A percentile compares a stretch with the other conserved stretches of the same genome.
Conservation (phyloP, 2,329 filamentous ascomycete species). For the Trichophyton benhamiae region DNA sequence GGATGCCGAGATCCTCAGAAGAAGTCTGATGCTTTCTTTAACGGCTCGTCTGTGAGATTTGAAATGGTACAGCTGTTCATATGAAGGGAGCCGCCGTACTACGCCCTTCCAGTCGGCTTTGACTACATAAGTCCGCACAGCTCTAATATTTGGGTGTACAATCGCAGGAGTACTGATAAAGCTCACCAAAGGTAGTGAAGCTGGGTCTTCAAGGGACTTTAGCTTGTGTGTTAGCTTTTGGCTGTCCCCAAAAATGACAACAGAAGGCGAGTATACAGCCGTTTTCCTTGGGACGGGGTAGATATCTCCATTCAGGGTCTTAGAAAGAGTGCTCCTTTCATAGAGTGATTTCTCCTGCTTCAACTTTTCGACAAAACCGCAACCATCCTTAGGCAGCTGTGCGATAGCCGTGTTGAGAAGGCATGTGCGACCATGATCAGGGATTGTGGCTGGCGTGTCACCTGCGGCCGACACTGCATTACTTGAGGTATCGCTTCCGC, state of each 20-base stretch:
- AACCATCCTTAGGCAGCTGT: neutral
- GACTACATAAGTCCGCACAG: neutral
- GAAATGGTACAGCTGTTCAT: neutral
- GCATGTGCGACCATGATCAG: neutral
- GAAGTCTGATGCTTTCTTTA: conserved; percentile 10
- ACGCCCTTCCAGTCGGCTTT: neutral
- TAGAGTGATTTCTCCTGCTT: conserved; percentile 11
- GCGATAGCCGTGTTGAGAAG: conserved; percentile 11
- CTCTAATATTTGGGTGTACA: conserved; percentile 1
- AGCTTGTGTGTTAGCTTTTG: conserved; percentile 3
- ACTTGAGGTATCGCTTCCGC: neutral
- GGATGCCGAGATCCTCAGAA: conserved; percentile 8
- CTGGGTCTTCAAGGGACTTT: conserved; percentile 5
- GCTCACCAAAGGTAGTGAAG: conserved; percentile 7
- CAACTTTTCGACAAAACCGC: conserved; percentile 3
- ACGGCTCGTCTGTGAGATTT: conserved; percentile 4
- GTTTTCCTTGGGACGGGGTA: conserved; percentile 5
- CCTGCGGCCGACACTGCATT: neutral
- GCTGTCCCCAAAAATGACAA: conserved; percentile 9
- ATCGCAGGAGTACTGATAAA: conserved; percentile 8
- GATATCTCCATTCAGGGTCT: conserved; percentile 3
- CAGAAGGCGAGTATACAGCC: conserved; percentile 8
- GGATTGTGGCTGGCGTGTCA: neutral
- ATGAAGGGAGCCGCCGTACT: neutral
- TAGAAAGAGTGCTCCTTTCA: conserved; percentile 9